Base-by-base conservation (phyloP, 305 asterid genomes). In the Lippia alba region DNA sequence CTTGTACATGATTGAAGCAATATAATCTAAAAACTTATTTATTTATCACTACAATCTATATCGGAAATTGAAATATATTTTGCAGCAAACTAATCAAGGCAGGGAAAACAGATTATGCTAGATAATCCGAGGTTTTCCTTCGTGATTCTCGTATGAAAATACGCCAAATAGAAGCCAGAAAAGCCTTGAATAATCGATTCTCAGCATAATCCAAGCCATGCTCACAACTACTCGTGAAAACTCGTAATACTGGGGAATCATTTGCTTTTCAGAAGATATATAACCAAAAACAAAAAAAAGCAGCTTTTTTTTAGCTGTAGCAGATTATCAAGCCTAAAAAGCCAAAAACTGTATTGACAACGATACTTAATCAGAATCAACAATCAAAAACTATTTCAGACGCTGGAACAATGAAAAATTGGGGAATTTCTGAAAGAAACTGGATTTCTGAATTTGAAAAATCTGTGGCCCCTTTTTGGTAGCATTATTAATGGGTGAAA, bases 61-160 rank as follows among this genome's bases (percentile, higher is more conserved):
- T 30, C n/a, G 56, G 48, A 15, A 39, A 54, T 17, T 19, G 34
- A 11, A 62, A 34, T 33, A 24, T 36, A 5, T 36, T 36, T 36
- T 36, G 41, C 41, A 5, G 34, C 46, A 32, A 32, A 64, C 9
- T 61, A 54, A 49, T 53, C 56, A 61, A 60, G 15, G 10, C 46
- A 56, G 50, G 64, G 11, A 46, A 71, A 4, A 3, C 14, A 8
- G 49, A 44, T 44, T 74, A 20, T 75, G 91, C 87, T 89, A 85
- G 67, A 36, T 67, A 64, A 89, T 89, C 86, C 89, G 96, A 82
- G 91, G 96, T 73, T 84, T 86, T 79, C 97, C 96, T 79, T 87
- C 89, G 75, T 87, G 95, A 74, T 91, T 89, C 73, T 89, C 96
- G 64, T 86, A 89, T 7, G 96, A 86, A 66, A 87, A 91, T 62